phyloP scores from a whole-genome alignment of 148 eudicot genomes.

The Silene uniflora region DNA sequence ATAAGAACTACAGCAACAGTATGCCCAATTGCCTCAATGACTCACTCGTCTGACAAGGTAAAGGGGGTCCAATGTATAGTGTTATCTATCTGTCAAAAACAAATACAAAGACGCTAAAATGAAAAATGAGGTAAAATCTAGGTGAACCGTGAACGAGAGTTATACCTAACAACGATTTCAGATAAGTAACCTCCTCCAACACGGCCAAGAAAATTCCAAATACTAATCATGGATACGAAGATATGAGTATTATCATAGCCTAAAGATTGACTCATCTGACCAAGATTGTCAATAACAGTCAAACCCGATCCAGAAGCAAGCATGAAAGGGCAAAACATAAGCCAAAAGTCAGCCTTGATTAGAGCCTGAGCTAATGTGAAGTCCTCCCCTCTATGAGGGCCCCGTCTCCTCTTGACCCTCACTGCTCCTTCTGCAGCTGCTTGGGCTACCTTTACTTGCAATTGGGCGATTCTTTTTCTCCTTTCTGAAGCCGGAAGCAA shows the following conservation, averaged over 20 bases:
- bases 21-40: too few relatives aligned
- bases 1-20: background rate
- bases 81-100: too few relatives aligned
- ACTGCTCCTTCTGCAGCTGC: constrained; percentile 96
- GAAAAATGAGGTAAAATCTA: background rate
- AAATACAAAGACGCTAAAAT: too few relatives aligned
- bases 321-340: constrained; percentile 71
- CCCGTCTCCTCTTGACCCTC: constrained; percentile 71
- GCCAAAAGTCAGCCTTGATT: constrained; percentile 95
- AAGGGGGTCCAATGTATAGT: too few relatives aligned
- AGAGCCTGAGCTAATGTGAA: constrained; percentile 79
- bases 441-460: constrained; percentile 70
- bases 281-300: constrained; percentile 93
- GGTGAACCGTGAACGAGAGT: background rate
- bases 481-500: constrained; percentile 70
- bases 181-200: constrained; percentile 95
- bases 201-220: constrained; percentile 97
- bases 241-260: constrained; percentile 76
- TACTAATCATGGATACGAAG: constrained; percentile 95
- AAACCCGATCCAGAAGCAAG: constrained; percentile 95
- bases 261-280: constrained; percentile 92
- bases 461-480: constrained; percentile 63
- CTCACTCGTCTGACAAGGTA: too few relatives aligned
- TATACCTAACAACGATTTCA: constrained; percentile 77
- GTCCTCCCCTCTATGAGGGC: constrained; percentile 92